These are phyloP conservation scores for Phytomonas sp. DNA, from an alignment of 208 protist species.

Conservation along the genomic window DNA sequence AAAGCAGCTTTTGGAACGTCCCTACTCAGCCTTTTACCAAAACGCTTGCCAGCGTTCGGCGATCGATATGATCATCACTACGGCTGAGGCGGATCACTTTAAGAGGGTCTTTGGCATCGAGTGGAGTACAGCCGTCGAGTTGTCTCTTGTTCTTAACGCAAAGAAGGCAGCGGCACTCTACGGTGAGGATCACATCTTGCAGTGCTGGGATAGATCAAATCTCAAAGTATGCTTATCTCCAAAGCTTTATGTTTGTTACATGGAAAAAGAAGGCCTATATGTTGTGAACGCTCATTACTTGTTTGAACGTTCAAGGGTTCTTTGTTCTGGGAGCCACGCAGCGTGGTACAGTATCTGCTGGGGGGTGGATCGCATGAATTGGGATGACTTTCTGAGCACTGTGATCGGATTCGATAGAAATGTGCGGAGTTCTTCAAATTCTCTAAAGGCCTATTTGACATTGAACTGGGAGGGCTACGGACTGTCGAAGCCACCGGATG, in stretches of 20 bases:
- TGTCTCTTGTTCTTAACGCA: constrained; percentile 67
- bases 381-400: constrained; percentile 36
- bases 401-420: constrained; percentile 71
- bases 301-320: constrained; percentile 44
- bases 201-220: constrained; percentile 30
- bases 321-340: constrained; percentile 26
- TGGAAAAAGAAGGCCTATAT: constrained; percentile 61
- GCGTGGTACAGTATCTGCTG: constrained; percentile 66
- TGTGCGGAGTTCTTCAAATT: constrained; percentile 18
- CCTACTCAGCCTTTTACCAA: constrained; percentile 47
- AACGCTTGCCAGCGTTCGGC: constrained; percentile 51
- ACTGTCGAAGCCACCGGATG: constrained; percentile 43
- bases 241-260: constrained; percentile 55
- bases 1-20: constrained; percentile 44
- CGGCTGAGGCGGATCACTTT: constrained; percentile 39
- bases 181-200: constrained; percentile 28
- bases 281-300: constrained; percentile 79
- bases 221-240: constrained; percentile 56
- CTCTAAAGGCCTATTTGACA: constrained; percentile 45
- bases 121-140: constrained; percentile 57
- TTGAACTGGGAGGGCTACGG: constrained; percentile 52
- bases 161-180: constrained; percentile 36
- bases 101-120: constrained; percentile 37
- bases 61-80: constrained; percentile 40
- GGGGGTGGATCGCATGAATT: constrained; percentile 42